Conservation (phyloP, 73 alveolate species). For the Paramecium sonneborni region DNA sequence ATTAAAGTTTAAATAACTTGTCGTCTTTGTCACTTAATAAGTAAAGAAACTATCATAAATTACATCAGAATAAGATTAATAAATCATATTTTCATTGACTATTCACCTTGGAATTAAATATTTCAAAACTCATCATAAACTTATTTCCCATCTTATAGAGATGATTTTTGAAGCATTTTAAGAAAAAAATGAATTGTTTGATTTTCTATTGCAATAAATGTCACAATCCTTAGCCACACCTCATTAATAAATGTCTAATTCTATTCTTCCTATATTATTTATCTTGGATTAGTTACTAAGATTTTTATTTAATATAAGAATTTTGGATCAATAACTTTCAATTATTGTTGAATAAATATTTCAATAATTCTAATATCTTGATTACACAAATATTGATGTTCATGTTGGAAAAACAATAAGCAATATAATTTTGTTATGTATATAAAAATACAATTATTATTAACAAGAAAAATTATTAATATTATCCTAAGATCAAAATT, state of each 20-base stretch:
- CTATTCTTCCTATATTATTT: neutral
- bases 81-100: neutral
- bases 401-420: neutral
- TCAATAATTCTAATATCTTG: neutral
- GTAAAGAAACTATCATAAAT: neutral
- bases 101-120: slow-evolving; percentile 14
- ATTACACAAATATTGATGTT: neutral
- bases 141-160: neutral
- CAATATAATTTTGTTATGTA: neutral
- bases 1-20: neutral
- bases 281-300: neutral
- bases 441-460: neutral
- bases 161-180: neutral
- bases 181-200: slow-evolving; percentile 12
- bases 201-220: neutral
- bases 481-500: neutral
- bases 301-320: neutral
- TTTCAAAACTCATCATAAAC: neutral
- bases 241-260: neutral
- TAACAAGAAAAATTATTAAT: neutral
- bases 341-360: neutral
- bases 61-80: neutral
- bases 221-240: neutral
- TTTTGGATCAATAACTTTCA: neutral
- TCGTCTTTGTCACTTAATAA: neutral